A percentile compares a stretch with the other conserved stretches of the same genome.
These are phyloP conservation scores for Sarocladium brachiariae DNA, from an alignment of 2,329 filamentous ascomycete genomes.

Conservation along the genomic window DNA sequence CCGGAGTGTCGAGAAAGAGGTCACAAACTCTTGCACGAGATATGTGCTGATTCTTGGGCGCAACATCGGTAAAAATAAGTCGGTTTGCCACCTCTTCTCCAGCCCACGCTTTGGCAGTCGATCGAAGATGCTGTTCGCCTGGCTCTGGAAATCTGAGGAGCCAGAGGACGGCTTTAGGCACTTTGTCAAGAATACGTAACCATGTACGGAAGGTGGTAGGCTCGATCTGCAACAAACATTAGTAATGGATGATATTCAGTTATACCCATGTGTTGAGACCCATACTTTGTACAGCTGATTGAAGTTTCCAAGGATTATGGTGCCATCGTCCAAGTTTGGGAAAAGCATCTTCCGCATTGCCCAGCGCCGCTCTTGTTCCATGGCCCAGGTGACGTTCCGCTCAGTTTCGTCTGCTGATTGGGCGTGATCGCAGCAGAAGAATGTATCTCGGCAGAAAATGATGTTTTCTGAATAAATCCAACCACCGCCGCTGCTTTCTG, in stretches of 20 bases:
- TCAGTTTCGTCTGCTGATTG: slow-evolving; percentile 77
- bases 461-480: slow-evolving; percentile 98
- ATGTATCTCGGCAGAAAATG: slow-evolving; percentile 87
- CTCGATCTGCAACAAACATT: slow-evolving; percentile 62
- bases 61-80: slow-evolving; percentile 93
- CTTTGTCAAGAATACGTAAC: slow-evolving; percentile 79
- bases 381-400: slow-evolving; percentile 65
- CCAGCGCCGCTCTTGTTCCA: slow-evolving; percentile 79
- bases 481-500: slow-evolving; percentile 60
- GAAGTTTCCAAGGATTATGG: slow-evolving; percentile 92
- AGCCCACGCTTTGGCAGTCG: slow-evolving; percentile 78
- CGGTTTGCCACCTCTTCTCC: slow-evolving; percentile 77
- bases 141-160: slow-evolving; percentile 93
- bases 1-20: slow-evolving; percentile 91
- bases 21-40: slow-evolving; percentile 86
- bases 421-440: slow-evolving; percentile 96
- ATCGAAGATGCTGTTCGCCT: slow-evolving; percentile 76
- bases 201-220: slow-evolving; percentile 93
- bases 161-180: slow-evolving; percentile 89
- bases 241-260: background rate
- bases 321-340: slow-evolving; percentile 71
- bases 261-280: background rate
- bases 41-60: slow-evolving; percentile 91
- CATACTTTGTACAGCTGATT: slow-evolving; percentile 96
- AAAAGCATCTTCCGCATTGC: slow-evolving; percentile 90